phyloP scores from a whole-genome alignment of 352 stramenopile genomes.

The Saprolegnia parasitica region DNA sequence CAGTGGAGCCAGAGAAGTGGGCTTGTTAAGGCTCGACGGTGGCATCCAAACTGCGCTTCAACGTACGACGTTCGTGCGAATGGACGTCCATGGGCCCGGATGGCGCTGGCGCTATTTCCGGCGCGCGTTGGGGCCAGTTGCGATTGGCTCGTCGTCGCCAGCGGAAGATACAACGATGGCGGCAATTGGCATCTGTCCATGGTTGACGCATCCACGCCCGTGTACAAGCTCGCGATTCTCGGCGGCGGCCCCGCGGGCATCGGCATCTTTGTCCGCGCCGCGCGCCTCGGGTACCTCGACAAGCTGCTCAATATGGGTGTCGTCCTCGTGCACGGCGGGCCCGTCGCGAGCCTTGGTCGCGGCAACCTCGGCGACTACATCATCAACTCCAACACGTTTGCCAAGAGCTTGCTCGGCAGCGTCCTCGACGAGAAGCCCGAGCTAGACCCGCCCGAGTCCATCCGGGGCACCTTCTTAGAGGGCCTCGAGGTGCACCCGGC shows the following conservation, averaged over 20 bases:
- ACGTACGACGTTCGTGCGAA: too few species aligned
- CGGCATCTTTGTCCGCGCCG: constrained; percentile 69
- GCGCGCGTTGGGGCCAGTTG: too few species aligned
- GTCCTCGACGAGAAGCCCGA: constrained; percentile 76
- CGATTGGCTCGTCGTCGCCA: too few species aligned
- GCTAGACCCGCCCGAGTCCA: constrained; percentile 63
- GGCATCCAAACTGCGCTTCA: too few species aligned
- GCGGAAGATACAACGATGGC: too few species aligned
- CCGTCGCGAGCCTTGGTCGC: constrained; percentile 46
- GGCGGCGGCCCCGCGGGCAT: constrained; percentile 64
- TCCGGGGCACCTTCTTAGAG: constrained; percentile 73
- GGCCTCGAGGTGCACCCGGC: constrained; percentile 43
- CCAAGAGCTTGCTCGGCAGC: constrained; percentile 60
- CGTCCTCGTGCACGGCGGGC: constrained; percentile 57
- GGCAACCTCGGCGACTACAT: constrained; percentile 71
- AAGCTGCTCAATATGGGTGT: constrained; percentile 58
- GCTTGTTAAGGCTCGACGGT: too few species aligned
- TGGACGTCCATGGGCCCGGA: too few species aligned
- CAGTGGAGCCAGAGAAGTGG: too few species aligned
- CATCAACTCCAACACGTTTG: constrained; percentile 86
- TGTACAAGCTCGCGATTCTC: constrained; percentile 73
- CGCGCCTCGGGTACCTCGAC: constrained; percentile 50
- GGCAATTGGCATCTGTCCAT: too few species aligned
- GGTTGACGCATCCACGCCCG: too few species aligned
- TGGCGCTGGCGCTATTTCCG: too few species aligned